Percentiles rank a stretch among this genome's conserved stretches.
These are phyloP conservation scores for Cercophora samala DNA, from an alignment of 495 filamentous ascomycete species.

Conservation along the genomic window DNA sequence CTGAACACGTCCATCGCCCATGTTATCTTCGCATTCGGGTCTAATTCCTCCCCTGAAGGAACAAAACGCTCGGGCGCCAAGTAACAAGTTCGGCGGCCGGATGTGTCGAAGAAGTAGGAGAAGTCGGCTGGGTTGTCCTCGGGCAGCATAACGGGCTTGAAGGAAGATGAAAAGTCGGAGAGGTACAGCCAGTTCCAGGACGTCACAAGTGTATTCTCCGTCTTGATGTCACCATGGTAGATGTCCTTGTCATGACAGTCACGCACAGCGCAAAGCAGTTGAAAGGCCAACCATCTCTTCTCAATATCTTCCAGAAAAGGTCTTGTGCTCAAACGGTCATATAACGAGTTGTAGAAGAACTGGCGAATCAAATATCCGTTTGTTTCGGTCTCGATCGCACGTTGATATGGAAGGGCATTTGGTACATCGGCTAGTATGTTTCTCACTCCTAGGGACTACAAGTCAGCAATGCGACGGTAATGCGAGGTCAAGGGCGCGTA, in stretches of 20 bases:
- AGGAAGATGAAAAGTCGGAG: constrained; percentile 90
- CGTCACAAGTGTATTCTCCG: constrained; percentile 92
- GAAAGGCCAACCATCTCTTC: constrained; percentile 98
- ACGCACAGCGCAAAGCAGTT: constrained; percentile 85
- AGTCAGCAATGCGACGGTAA: constrained; percentile 20
- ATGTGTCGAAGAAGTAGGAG: constrained; percentile 95
- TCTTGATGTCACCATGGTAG: constrained; percentile 98
- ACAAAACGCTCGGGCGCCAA: constrained; percentile 92
- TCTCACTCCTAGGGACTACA: constrained; percentile 64
- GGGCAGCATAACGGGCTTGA: constrained; percentile 91
- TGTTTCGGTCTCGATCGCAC: constrained; percentile 81
- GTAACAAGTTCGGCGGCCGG: constrained; percentile 90
- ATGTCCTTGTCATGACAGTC: constrained; percentile 90
- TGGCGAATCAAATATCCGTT: constrained; percentile 95
- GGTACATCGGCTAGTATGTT: constrained; percentile 74
- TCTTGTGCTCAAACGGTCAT: constrained; percentile 94
- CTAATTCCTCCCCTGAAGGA: constrained; percentile 60
- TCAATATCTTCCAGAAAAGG: constrained; percentile 96
- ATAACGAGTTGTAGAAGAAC: constrained; percentile 92
- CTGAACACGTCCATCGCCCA: constrained; percentile 99
- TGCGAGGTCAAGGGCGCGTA: constrained; percentile 41
- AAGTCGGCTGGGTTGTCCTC: constrained; percentile 98
- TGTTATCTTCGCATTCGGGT: constrained; percentile 52
- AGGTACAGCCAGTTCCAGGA: constrained; percentile 99
- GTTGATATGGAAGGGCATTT: constrained; percentile 88